Conservation (phyloP, 768 basidiomycete species). For the Cytidiella melzeri region DNA sequence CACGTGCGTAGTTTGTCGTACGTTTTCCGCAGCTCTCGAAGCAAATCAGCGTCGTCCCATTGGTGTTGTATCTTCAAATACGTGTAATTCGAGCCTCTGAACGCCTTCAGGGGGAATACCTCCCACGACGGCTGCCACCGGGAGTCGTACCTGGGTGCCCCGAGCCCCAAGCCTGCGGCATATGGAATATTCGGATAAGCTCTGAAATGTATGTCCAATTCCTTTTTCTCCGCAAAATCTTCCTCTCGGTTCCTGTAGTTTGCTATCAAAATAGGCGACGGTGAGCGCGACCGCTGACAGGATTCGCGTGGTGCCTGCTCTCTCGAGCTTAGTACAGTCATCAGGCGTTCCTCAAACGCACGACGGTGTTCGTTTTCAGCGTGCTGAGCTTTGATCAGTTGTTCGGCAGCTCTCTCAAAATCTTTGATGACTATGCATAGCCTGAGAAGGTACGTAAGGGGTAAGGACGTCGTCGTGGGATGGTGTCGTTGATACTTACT, state of each 20-base stretch:
- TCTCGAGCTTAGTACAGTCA: too few species aligned
- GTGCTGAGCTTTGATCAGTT: too few species aligned
- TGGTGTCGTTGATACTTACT: too few species aligned
- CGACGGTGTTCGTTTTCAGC: too few species aligned
- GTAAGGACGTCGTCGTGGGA: too few species aligned
- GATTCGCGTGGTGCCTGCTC: too few species aligned
- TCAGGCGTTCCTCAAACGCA: too few species aligned
- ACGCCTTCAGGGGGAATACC: conserved; percentile 19
- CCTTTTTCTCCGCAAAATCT: not conserved
- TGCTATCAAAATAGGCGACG: not conserved
- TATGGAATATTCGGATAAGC: conserved; percentile 12
- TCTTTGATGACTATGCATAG: too few species aligned
- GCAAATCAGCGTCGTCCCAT: conserved; percentile 17
- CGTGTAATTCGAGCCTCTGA: conserved; percentile 14
- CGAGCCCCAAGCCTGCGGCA: conserved; percentile 9
- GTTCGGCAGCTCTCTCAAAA: too few species aligned
- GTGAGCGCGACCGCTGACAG: not conserved
- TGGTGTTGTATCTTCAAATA: conserved; percentile 11
- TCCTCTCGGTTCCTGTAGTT: not conserved
- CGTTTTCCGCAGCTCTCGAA: conserved; percentile 9
- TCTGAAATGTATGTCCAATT: not conserved
- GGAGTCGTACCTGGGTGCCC: not conserved
- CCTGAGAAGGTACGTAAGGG: too few species aligned
- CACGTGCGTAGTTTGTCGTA: conserved; percentile 17
- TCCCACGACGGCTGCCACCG: conserved; percentile 15